Base-by-base conservation (phyloP, 225 moss, liverwort and hornwort genomes). In the Lunularia cruciata region DNA sequence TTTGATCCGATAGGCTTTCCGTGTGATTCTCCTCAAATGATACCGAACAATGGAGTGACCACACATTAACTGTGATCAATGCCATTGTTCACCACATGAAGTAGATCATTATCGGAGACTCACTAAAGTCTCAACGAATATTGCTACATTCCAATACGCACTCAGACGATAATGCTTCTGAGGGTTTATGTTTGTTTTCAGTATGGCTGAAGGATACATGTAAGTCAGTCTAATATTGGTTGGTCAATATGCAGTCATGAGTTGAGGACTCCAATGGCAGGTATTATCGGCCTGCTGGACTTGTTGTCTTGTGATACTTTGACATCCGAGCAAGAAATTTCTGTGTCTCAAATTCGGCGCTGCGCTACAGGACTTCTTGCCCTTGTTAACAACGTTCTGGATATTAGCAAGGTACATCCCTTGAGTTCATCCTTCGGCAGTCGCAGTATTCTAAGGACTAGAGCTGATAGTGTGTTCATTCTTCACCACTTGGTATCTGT, bases 201-300 rank as follows among this genome's bases (percentile, higher is more conserved):
- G n/a, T n/a, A n/a, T n/a, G n/a, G n/a, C n/a, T n/a, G n/a, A n/a
- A n/a, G n/a, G n/a, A n/a, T 8, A 18, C 47, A 9, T 48, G 19
- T 48, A 18, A 5, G 54, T 26, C 27, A 54, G 11, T 54, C 54
- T 54, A 25, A 54, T 26, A 26, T 3, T 57, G 7, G 33, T 57
- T 32, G 19, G 14, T 33, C 11, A 46, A 43, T 61, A 52, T 80
- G 75, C 75, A 80, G 79, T 30, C 79, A 80, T 34, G 79, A 80
- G 61, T 20, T 80, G 23, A 71, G 79, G 61, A 80, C 79, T 34
- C 79, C 79, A 11, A 68, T 80, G 61, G 79, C 79, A 30, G 79
- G 75, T 37, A 80, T 80, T 18, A 75, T 80, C 27, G 79, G 79
- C 33, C 48, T 80, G 60, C 55, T 80, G 47, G 79, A 80, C 58